A percentile compares a stretch with the other conserved stretches of the same genome.
phyloP scores from a whole-genome alignment of 441 rosid species.

The Dalechampia spathulata region DNA sequence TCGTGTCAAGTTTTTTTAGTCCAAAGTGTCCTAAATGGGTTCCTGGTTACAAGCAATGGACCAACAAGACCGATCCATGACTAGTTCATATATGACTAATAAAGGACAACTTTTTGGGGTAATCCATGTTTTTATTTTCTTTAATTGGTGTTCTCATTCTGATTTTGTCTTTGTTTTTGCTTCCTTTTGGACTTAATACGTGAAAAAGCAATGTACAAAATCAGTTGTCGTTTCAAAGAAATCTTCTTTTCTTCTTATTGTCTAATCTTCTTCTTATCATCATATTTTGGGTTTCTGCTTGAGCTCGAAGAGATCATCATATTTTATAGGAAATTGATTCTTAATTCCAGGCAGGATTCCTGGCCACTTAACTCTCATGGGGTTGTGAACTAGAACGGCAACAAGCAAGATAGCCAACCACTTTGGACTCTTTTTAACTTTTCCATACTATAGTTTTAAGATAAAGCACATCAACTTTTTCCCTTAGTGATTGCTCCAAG shows the following conservation, averaged over 20 bases:
- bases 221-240: conserved; percentile 36
- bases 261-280: no score
- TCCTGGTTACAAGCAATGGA: no score
- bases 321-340: conserved; percentile 27
- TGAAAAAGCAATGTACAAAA: conserved; percentile 57
- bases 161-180: conserved; percentile 17
- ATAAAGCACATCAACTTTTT: no score
- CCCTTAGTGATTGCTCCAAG: no score
- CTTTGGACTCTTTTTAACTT: no score
- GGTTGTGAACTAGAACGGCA: conserved; percentile 29
- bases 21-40: conserved; percentile 56
- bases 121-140: conserved; percentile 24
- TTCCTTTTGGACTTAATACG: conserved; percentile 34
- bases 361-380: conserved; percentile 35
- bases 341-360: conserved; percentile 38
- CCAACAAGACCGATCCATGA: no score
- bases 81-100: no score
- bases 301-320: conserved; percentile 18
- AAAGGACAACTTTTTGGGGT: conserved; percentile 27
- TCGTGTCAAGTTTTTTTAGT: conserved; percentile 59
- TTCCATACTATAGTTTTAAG: no score
- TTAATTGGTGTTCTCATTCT: conserved; percentile 7
- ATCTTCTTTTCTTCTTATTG: background rate
- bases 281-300: no score
- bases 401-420: conserved; percentile 17